Evolutionary conservation across 2,329 filamentous ascomycete genomes (phyloP).

Genomic region (Trichoderma asperellum): DNA sequence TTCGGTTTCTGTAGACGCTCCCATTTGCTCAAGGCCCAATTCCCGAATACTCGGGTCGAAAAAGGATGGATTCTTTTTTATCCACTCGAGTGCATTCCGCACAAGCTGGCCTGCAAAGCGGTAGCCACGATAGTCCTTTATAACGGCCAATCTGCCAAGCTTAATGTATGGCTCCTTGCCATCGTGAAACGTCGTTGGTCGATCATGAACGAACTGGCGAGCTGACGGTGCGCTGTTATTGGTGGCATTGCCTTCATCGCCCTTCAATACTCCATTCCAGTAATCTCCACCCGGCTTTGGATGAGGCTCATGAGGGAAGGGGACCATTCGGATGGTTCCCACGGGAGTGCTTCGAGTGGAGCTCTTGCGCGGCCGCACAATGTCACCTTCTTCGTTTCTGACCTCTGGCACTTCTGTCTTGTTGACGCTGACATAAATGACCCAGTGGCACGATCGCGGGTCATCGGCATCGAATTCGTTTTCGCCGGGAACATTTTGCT

Average conservation of each 20-base stretch:
- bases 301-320: constrained; percentile 74
- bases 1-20: constrained; percentile 44
- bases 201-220: constrained; percentile 43
- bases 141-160: constrained; percentile 75
- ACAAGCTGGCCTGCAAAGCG: constrained; percentile 70
- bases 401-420: constrained; percentile 49
- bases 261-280: constrained; percentile 48
- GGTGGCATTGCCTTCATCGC: constrained; percentile 29
- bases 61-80: constrained; percentile 60
- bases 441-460: constrained; percentile 79
- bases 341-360: constrained; percentile 57
- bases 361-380: constrained; percentile 49
- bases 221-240: constrained; percentile 11
- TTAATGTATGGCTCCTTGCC: constrained; percentile 78
- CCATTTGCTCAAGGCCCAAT: constrained; percentile 50
- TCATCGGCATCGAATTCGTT: constrained; percentile 85
- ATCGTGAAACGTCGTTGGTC: constrained; percentile 58
- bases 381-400: constrained; percentile 48
- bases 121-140: constrained; percentile 65
- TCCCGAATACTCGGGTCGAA: constrained; percentile 56
- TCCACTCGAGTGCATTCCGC: constrained; percentile 69
- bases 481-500: constrained; percentile 62
- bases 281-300: constrained; percentile 56
- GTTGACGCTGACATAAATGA: constrained; percentile 73
- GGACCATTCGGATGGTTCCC: constrained; percentile 78